Base-by-base conservation (phyloP, 192 early-diverging fungal genomes). In the Coemansia sp. region DNA sequence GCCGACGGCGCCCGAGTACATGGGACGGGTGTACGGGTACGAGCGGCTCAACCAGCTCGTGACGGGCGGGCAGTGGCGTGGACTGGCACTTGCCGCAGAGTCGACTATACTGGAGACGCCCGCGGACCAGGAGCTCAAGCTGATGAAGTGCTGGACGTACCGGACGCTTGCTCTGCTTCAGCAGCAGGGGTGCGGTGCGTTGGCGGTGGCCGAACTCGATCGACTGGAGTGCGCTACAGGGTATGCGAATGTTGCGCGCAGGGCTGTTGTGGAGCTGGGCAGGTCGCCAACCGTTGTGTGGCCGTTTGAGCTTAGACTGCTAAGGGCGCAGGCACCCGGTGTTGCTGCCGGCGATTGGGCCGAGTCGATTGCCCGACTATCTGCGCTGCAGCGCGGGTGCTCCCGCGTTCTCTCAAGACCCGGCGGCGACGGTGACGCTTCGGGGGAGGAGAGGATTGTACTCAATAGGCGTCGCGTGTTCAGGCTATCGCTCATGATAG, bases 301-400 rank as follows among this genome's bases (percentile, higher is more conserved):
- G 81, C 81, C 81, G 65, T 75, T 77, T 23, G 81, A 75, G 61
- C 65, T 84, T 42, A 69, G 81, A 0, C 42, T 79, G 11, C 18
- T 84, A 43, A 40, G 81, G 0, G 81, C 81, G n/a, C 68, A 44
- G 54, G 16, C 63, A 0, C 67, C 81, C 0, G 76, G 68, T 0
- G 5, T 67, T 56, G 65, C 68, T 1, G n/a, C 47, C 5, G 63
- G 50, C 13, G 64, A 61, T 42, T 71, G 68, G 69, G n/a, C 19
- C 0, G 8, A 38, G 26, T 47, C 65, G 4, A 44, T 66, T n/a
- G 71, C 74, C 18, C 65, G 71, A 1, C 66, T 77, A 16, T 64
- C 67, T 9, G 63, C 72, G 10, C 53, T 83, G 44, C 23, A 52
- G 6, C 68, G 81, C 12, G 76, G 63, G 9, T 83, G 75, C 26